A percentile compares a stretch with the other conserved stretches of the same genome.
Evolutionary conservation across 257 asterid species (phyloP).

Genomic region (Solanum chilense): DNA sequence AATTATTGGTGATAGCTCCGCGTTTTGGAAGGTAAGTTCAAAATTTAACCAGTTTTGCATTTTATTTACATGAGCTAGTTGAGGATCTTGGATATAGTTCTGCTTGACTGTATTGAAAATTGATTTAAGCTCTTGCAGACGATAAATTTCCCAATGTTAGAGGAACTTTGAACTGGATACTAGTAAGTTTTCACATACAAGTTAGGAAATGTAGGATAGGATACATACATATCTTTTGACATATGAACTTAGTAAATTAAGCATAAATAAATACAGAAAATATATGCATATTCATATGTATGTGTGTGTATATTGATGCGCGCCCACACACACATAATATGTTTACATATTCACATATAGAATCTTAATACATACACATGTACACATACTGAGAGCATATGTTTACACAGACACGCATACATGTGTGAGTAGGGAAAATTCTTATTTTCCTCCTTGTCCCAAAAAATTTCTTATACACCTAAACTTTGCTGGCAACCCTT

Average conservation of each 20-base stretch:
- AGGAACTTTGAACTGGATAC: background rate
- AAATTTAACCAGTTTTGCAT: background rate
- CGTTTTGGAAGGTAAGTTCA: background rate
- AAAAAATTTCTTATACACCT: background rate
- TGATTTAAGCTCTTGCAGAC: background rate
- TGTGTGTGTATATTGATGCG: background rate
- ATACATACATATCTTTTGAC: background rate
- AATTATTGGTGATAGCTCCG: background rate
- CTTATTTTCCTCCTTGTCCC: background rate
- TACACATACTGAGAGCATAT: background rate
- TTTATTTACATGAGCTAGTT: background rate
- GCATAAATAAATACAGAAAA: background rate
- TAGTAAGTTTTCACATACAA: background rate
- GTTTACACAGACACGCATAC: background rate
- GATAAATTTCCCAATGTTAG: background rate
- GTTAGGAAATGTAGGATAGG: background rate
- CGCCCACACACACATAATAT: background rate
- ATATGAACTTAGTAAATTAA: background rate
- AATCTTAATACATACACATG: background rate
- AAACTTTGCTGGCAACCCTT: background rate
- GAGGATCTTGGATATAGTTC: background rate
- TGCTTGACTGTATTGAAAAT: background rate
- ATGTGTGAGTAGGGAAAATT: background rate
- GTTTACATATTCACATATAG: background rate
- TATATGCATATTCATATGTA: background rate